Evolutionary conservation across 1,139 yeast genomes (phyloP), one percentile per base, ranked within the genome.

Genomic region (Geotrichum fermentans): DNA sequence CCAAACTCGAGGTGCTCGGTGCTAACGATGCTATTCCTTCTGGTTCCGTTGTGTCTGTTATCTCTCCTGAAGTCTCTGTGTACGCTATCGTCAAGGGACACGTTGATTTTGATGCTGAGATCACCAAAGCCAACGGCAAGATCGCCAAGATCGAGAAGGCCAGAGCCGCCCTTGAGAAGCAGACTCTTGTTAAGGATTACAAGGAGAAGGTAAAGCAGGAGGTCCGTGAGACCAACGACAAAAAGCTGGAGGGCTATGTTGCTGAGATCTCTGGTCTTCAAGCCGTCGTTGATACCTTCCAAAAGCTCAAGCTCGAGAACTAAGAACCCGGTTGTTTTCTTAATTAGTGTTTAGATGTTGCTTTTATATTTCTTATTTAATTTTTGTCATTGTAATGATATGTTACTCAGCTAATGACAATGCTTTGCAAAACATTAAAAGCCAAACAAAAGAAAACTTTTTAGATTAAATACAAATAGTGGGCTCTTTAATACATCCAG

Each of bases 81-180:
- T 96, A 87, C 62, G 80, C 90, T 33, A 77, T 92, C 65, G 97
- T 92, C 52, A 88, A 88, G 75, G 97, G 97, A 50, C 94, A 86
- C 66, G 82, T 92, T 60, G 97, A 92, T 66, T 79, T 90, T 61
- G 97, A 89, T 61, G 83, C 85, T 46, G 97, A 92, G 71, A 86
- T 92, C 61, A 65, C 75, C 58, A 92, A 90, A 77, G 95, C 90
- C 41, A 68, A 74, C 61, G 81, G 80, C 77, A 89, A 85, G 73
- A 75, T 89, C 63, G 75, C 70, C 51, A 82, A 80, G 68, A 72
- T 76, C 37, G 65, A 68, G 55, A 74, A 73, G 59, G 64, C 73
- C 50, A 74, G 77, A 61, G 71, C 70, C 41, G 68, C 72, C 53
- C 71, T 82, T 50, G 76, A 77, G 59, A 82, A 82, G 70, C 77